A percentile compares a stretch with the other conserved stretches of the same genome.
These are phyloP conservation scores for Ambrosia trifida DNA, from an alignment of 129 eudicot genomes.

Conservation along the genomic window DNA sequence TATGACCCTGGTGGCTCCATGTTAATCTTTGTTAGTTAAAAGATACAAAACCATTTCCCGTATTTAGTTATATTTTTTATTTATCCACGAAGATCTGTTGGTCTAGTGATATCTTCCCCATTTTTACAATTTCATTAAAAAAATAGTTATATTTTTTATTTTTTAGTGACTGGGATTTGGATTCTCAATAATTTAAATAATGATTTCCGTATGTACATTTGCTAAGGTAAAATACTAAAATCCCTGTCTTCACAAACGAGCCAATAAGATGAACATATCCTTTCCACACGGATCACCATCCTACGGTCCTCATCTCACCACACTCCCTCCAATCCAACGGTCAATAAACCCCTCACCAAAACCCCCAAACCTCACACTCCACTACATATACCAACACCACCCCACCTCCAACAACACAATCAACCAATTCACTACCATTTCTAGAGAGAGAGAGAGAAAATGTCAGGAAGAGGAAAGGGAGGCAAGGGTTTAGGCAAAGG, in stretches of 20 bases:
- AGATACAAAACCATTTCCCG: too few species aligned
- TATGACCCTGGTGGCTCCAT: too few species aligned
- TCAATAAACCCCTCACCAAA: neutral
- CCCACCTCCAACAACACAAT: neutral
- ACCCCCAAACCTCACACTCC: neutral
- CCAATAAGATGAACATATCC: neutral
- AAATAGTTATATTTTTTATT: too few species aligned
- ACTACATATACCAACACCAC: too few species aligned
- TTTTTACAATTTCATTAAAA: too few species aligned
- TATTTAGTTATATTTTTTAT: too few species aligned
- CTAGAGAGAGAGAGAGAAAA: neutral
- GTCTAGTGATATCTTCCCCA: too few species aligned
- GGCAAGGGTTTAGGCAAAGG: constrained; percentile 43
- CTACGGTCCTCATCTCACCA: neutral
- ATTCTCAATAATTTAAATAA: too few species aligned
- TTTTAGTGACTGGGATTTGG: too few species aligned
- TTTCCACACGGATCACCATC: constrained; percentile 12
- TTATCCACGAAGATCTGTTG: too few species aligned
- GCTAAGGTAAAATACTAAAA: too few species aligned
- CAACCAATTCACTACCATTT: neutral
- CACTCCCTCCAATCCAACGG: constrained; percentile 16
- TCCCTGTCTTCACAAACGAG: neutral
- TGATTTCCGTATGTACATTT: neutral
- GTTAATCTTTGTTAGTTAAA: too few species aligned
- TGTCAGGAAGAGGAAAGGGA: constrained; percentile 47